These are phyloP conservation scores for Xerocomellus chrysenteron DNA, from an alignment of 768 basidiomycete genomes.

Conservation along the genomic window DNA sequence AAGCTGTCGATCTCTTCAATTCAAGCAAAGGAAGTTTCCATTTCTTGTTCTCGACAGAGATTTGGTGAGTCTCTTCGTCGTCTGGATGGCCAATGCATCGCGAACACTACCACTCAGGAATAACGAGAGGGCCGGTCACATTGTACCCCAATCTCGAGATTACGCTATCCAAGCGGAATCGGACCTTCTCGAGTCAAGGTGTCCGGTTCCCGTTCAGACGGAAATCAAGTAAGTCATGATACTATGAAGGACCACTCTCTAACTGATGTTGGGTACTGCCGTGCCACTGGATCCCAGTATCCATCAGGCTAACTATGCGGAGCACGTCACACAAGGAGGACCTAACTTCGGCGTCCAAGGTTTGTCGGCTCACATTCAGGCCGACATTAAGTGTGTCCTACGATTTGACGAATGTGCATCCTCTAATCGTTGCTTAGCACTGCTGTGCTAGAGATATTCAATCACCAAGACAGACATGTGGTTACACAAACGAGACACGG, in stretches of 20 bases:
- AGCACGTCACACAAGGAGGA: neutral
- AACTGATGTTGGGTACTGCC: neutral
- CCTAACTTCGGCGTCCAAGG: neutral
- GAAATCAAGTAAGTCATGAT: neutral
- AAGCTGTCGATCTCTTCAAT: neutral
- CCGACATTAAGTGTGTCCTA: neutral
- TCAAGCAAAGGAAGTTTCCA: neutral
- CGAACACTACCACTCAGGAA: neutral
- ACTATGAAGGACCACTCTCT: neutral
- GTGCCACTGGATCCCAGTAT: neutral
- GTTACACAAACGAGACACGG: neutral
- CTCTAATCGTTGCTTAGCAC: neutral
- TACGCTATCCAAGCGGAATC: neutral
- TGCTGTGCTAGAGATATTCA: no score
- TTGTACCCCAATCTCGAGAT: neutral
- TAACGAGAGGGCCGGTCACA: neutral
- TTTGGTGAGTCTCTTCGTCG: neutral
- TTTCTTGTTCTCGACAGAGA: conserved; percentile 1
- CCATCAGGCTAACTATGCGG: neutral
- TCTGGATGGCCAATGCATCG: neutral
- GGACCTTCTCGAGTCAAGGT: no score
- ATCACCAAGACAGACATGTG: neutral
- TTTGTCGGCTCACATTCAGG: no score
- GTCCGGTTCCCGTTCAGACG: neutral
- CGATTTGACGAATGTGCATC: neutral